phyloP scores from a whole-genome alignment of 352 stramenopile species.

The Aphanomyces invadans region DNA sequence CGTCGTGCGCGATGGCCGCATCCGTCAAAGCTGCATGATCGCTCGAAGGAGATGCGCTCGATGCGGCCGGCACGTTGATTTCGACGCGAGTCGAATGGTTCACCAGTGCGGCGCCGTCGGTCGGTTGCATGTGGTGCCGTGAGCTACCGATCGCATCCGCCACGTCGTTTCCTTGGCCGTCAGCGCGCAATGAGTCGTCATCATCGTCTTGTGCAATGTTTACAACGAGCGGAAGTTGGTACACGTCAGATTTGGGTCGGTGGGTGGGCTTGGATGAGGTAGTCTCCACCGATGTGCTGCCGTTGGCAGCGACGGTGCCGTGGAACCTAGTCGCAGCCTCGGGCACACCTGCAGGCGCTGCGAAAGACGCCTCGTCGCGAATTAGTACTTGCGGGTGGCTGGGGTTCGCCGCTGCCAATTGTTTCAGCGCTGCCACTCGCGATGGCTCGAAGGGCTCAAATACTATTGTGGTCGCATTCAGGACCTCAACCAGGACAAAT shows the following conservation, averaged over 20 bases:
- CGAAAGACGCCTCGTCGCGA: background rate
- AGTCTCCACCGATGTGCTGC: background rate
- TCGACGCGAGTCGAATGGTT: no score
- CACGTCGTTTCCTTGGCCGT: background rate
- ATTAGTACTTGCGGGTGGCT: background rate
- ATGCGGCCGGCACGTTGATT: no score
- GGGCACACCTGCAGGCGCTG: no score
- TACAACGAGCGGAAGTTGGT: background rate
- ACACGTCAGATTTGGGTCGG: background rate
- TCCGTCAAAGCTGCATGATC: no score
- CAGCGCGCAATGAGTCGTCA: background rate
- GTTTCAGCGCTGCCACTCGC: background rate
- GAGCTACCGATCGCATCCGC: no score
- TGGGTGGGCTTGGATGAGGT: background rate
- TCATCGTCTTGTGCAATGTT: background rate
- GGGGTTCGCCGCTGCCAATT: background rate
- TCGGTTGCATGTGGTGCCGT: no score
- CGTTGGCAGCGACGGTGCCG: no score
- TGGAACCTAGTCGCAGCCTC: no score
- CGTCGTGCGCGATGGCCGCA: no score
- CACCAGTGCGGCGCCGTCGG: no score
- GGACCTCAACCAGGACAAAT: slow-evolving; percentile 2
- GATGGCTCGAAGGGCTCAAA: slow-evolving; percentile 1
- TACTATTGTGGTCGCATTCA: background rate
- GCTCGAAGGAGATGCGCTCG: no score